Evolutionary conservation across 805 yeast genomes (phyloP), one percentile per base, ranked within the genome.

Genomic region (Torulaspora delbrueckii): DNA sequence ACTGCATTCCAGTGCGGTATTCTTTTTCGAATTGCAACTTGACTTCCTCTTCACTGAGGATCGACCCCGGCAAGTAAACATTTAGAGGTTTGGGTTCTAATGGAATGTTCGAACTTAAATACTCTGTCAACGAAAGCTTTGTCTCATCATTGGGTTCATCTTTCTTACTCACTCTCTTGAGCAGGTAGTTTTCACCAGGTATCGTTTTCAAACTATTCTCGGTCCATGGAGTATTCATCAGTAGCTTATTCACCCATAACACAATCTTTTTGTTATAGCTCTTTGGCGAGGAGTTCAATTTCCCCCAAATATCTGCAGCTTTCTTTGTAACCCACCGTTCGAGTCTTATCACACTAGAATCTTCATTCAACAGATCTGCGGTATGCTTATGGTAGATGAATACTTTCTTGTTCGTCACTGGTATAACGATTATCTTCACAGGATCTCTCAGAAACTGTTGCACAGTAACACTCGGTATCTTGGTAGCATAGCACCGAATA

Each of bases 141-240:
- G 48, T 50, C 32, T 46, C 52, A 26, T 42, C 49, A 32, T 45
- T 6, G 24, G 42, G 45, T 37, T 25, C 43, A 25, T 42, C 52
- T 46, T 50, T 41, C 40, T 33, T 45, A 9, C 37, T 37, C 18
- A 51, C 55, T 45, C 54, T 47, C 55, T 51, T 61, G 54, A 80
- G 65, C 65, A 86, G 74, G 28, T 82, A 70, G 30, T 69, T 65
- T 46, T 77, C 75, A 2, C 89, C 79, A 1, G 98, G 97, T 19
- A 91, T 77, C 2, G 91, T 77, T 49, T 79, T 72, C 48, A 90
- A 69, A 37, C 88, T 77, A 56, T 78, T 76, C 59, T 90, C 98
- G 53, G 82, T 81, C 78, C 91, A 90, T 2, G 91, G 87, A 5
- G 86, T 78, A 18, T 78, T 72, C 42, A 77, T 75, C 53, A 89